A percentile compares a stretch with the other conserved stretches of the same genome.
Conservation (phyloP, 768 basidiomycete species). For the Paxillus rubicundulus region DNA sequence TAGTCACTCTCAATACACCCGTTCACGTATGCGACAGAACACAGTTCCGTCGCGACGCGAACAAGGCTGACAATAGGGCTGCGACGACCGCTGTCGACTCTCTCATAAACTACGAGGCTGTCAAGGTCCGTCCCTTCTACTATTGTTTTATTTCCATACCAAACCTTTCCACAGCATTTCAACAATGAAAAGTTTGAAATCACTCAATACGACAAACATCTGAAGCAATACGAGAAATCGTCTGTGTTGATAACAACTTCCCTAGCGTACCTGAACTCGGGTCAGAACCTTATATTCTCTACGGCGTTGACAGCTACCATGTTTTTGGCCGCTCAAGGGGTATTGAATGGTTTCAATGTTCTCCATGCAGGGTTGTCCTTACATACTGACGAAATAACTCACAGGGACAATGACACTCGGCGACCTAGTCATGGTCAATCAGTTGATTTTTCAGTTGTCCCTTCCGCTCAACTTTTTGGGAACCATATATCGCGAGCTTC, state of each 20-base stretch:
- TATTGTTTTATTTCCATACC: background rate
- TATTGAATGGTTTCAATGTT: conserved; percentile 66
- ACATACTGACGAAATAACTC: conserved; percentile 1
- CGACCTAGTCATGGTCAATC: conserved; percentile 99
- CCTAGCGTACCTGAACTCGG: conserved; percentile 89
- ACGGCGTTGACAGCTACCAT: conserved; percentile 90
- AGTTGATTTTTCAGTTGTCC: conserved; percentile 95
- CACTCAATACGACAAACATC: conserved; percentile 85
- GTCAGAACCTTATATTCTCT: conserved; percentile 96
- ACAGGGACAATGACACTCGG: conserved; percentile 96
- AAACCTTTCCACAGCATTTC: conserved; percentile 65
- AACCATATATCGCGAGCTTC: conserved; percentile 94
- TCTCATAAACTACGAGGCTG: conserved; percentile 97
- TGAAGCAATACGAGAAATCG: conserved; percentile 84
- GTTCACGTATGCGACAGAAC: conserved; percentile 50
- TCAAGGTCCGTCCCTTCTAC: conserved; percentile 64
- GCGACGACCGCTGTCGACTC: conserved; percentile 93
- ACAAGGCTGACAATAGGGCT: conserved; percentile 94
- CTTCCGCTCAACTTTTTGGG: conserved; percentile 96
- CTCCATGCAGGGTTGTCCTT: background rate
- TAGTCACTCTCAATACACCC: background rate
- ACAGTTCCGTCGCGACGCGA: conserved; percentile 90
- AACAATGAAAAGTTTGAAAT: conserved; percentile 96
- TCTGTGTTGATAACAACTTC: conserved; percentile 95
- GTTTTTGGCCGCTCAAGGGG: conserved; percentile 94